Base-by-base conservation (phyloP, 2,329 filamentous ascomycete genomes). In the Colletotrichum sp. region DNA sequence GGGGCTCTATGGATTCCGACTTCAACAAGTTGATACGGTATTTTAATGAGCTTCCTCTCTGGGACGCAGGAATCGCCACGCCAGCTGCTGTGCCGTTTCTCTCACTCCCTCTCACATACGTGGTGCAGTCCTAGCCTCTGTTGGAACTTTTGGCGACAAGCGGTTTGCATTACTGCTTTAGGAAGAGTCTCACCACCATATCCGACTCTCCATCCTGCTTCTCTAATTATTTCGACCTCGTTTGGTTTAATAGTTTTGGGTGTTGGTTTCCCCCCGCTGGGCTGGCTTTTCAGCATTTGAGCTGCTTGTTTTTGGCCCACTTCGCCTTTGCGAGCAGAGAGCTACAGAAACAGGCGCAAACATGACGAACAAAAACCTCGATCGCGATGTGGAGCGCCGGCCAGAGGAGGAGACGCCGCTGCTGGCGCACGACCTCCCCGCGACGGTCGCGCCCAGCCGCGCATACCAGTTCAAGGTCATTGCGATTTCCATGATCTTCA, bases 401-500 rank as follows among this genome's bases (percentile, higher is more conserved):
- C 75, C 66, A 8, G 55, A 55, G 7, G 78, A 79, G 60, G 63
- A 72, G 24, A 77, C 78, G 21, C 78, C 74, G 16, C 60, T 79
- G 24, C 32, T 79, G 55, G 59, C 69, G 10, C 78, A 77, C 18
- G 77, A 79, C 26, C 49, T 78, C 30, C 78, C 78, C 13, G 34
- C 64, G 5, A 72, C 77, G n/a, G 55, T 79, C 44, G 59, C 68
- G 4, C 81, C 83, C 3, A 76, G 80, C 36, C 80, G 77, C 49
- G 76, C 78, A 2, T 80, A 85, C 60, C 80, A 79, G 30, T 77
- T 80, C 59, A 79, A 80, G 34, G 83, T 85, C 32, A 63, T 85
- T 57, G 69, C 78, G 16, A 82, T 86, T 79, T 83, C 82, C 72
- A 77, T 86, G 59, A 18, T 87, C 3, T 82, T 86, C 28, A 78